Evolutionary conservation across 306 rosid species (phyloP).

Genomic region (Fragaria iinumae): DNA sequence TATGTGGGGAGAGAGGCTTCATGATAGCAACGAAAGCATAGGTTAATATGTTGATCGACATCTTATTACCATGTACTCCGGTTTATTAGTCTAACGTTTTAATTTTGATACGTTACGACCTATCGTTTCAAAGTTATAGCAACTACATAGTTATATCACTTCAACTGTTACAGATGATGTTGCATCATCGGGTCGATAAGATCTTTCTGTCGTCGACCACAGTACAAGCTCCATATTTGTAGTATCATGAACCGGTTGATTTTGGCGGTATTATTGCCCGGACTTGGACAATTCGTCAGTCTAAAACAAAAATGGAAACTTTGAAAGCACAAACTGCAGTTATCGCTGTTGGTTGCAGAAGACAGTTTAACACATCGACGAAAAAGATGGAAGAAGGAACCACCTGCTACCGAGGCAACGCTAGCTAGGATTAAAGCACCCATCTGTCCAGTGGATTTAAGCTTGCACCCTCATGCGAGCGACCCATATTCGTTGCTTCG

Average conservation of each 20-base stretch:
- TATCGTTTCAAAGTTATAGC: neutral
- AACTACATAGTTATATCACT: neutral
- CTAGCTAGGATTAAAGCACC: neutral
- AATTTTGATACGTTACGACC: neutral
- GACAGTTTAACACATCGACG: neutral
- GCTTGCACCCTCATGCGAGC: neutral
- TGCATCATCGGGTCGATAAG: neutral
- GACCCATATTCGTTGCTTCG: neutral
- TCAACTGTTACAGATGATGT: neutral
- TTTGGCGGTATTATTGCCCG: neutral
- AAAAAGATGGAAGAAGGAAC: neutral
- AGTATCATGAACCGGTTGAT: neutral
- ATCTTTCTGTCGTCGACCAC: neutral
- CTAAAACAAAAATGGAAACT: conserved; percentile 1
- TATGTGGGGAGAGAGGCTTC: too few species aligned
- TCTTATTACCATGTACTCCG: too few species aligned
- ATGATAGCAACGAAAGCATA: too few species aligned
- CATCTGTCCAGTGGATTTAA: neutral
- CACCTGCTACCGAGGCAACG: neutral
- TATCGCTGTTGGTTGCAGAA: neutral
- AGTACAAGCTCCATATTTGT: neutral
- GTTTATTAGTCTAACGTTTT: too few species aligned
- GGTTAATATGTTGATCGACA: too few species aligned
- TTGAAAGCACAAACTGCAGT: conserved; percentile 4
- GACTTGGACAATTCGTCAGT: neutral